Base-by-base conservation (phyloP, 2,329 filamentous ascomycete genomes). In the Aspergillus tubingensis region DNA sequence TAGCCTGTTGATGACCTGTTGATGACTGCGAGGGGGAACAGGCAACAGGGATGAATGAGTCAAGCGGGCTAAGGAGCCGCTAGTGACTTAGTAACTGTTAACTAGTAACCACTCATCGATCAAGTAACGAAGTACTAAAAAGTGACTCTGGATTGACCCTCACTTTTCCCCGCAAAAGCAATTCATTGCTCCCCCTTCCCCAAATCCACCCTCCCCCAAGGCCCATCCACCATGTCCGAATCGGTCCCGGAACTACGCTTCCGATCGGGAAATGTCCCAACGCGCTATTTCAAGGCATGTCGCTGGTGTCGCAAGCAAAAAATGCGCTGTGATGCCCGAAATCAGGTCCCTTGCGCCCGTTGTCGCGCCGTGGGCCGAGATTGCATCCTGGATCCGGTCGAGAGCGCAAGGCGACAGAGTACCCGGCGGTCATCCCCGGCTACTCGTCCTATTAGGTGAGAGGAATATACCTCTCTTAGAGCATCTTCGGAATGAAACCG, bases 321-420 rank as follows among this genome's bases (percentile, higher is more conserved):
- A 55, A 74, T 75, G 69, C 71, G 73, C 38, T 75, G 73, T 47
- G 73, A 75, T 65, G 73, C 73, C 30, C 72, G 72, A 30, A 70
- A 66, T 15, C 73, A 72, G 56, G 66, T 74, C 41, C 73, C 73
- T n/a, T 75, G 73, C 53, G 72, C 71, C 43, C 72, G 73, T 25
- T 75, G 73, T 59, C 70, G 69, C 6, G 66, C 71, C 7, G 65
- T 68, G 8, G 73, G 73, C 19, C 70, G 71, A 11, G 73, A 75
- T 41, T 75, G 73, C 54, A 68, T 75, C 17, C 36, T 75, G 5
- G 73, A 75, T 59, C 68, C 73, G 5, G 71, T 75, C 19, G 69
- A 72, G 30, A 65, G 69, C 30, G 66, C 59, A 23, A 62, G 66
- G 23, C 65, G 70, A 6, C 70, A 36, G 11, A 36, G 67, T 21